A percentile compares a stretch with the other conserved stretches of the same genome.
Conservation (phyloP, 768 basidiomycete genomes). For the Leccinum disarticulatum region DNA sequence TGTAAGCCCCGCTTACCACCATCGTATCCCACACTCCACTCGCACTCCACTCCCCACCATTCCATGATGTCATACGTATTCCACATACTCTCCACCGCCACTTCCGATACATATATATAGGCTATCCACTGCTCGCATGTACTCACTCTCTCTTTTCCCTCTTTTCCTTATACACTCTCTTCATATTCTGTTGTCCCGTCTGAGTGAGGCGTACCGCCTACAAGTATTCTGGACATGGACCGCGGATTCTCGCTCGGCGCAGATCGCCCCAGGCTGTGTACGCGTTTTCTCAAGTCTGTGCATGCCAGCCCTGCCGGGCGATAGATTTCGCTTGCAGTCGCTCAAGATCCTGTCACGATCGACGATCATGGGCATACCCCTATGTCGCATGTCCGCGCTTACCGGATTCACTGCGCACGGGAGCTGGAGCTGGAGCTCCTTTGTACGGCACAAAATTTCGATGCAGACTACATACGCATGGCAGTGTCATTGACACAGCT, state of each 20-base stretch:
- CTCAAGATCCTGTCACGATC: constrained; percentile 9
- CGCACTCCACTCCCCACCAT: too few species aligned
- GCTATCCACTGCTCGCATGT: too few species aligned
- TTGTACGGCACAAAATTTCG: constrained; percentile 7
- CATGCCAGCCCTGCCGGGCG: constrained; percentile 11
- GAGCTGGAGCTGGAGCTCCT: constrained; percentile 20
- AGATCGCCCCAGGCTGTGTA: constrained; percentile 4
- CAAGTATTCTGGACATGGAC: constrained; percentile 14
- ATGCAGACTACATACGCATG: constrained; percentile 13
- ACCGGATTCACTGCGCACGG: constrained; percentile 8
- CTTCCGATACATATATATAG: too few species aligned
- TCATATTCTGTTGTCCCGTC: too few species aligned
- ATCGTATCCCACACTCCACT: too few species aligned
- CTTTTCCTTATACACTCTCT: too few species aligned
- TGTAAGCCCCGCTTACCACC: too few species aligned
- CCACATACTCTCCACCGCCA: too few species aligned
- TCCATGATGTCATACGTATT: too few species aligned
- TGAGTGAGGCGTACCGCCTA: too few species aligned
- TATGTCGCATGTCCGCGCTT: constrained; percentile 7
- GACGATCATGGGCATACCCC: neutral
- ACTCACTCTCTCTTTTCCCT: too few species aligned
- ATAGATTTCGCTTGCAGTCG: neutral
- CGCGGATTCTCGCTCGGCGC: constrained; percentile 11
- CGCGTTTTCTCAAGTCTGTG: constrained; percentile 8
- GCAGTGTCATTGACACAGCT: constrained; percentile 11